A percentile compares a stretch with the other conserved stretches of the same genome.
These are phyloP conservation scores for Leccinum broughii DNA, from an alignment of 768 basidiomycete species.

Conservation along the genomic window DNA sequence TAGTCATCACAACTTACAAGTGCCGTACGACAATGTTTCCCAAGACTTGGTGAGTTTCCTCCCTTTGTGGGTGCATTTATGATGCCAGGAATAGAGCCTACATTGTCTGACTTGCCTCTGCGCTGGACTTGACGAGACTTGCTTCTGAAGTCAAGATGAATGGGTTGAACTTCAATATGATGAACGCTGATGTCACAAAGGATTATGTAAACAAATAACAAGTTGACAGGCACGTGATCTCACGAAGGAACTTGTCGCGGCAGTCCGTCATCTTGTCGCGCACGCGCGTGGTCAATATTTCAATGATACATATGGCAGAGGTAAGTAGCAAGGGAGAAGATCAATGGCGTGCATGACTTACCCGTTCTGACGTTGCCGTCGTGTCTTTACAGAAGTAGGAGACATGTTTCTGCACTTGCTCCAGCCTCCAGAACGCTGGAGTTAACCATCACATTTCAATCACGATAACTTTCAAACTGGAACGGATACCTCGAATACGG, in stretches of 20 bases:
- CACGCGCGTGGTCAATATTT: no score
- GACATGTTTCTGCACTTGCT: neutral
- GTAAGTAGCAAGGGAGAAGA: neutral
- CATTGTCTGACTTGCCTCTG: conserved; percentile 7
- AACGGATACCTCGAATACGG: no score
- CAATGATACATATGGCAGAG: no score
- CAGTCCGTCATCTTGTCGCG: no score
- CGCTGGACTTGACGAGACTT: conserved; percentile 10
- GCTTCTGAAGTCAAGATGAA: conserved; percentile 3
- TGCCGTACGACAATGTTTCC: neutral
- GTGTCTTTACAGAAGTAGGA: neutral
- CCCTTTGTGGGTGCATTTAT: neutral
- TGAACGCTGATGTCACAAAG: neutral
- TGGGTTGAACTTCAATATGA: neutral
- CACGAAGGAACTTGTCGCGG: no score
- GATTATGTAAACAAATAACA: neutral
- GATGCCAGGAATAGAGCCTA: conserved; percentile 10
- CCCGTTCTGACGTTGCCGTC: neutral
- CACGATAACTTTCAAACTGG: no score
- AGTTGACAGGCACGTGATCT: neutral
- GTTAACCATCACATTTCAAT: neutral
- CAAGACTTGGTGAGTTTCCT: neutral
- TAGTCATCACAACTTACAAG: neutral
- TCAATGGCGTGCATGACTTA: neutral
- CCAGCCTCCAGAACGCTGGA: neutral